phyloP scores from a whole-genome alignment of 2,329 filamentous ascomycete species.

The Xylariomycetidae sp. region DNA sequence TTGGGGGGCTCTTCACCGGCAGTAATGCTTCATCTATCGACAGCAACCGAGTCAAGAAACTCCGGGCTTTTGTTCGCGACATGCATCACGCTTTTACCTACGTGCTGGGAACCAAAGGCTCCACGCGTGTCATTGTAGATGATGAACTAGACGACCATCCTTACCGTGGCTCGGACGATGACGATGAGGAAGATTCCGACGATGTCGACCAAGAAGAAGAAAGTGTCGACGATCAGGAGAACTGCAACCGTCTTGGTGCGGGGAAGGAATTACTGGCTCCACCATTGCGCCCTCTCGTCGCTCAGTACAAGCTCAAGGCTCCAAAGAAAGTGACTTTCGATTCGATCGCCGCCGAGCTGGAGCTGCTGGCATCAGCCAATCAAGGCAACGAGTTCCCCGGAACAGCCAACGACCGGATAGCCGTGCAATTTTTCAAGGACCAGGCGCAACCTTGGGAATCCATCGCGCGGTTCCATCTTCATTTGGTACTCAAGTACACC shows the following conservation, averaged over 20 bases:
- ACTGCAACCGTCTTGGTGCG: neutral
- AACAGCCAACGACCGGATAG: conserved; percentile 29
- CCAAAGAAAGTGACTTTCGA: conserved; percentile 19
- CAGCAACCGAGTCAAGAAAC: conserved; percentile 20
- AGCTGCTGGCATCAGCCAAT: conserved; percentile 28
- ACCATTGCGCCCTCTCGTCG: conserved; percentile 25
- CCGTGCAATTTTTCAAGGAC: conserved; percentile 32
- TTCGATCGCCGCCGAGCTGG: conserved; percentile 18
- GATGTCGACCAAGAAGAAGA: conserved; percentile 1
- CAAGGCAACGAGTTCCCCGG: conserved; percentile 37
- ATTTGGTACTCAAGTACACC: conserved; percentile 20
- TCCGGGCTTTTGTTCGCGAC: conserved; percentile 27
- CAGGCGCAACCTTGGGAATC: conserved; percentile 33
- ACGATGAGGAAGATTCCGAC: neutral
- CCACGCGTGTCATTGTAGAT: conserved; percentile 16
- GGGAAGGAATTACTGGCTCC: conserved; percentile 10
- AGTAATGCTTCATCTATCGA: conserved; percentile 1
- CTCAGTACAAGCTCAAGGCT: conserved; percentile 23
- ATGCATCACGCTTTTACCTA: conserved; percentile 26
- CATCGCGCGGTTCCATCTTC: conserved; percentile 32
- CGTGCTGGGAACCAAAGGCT: conserved; percentile 22
- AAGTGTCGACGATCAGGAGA: neutral
- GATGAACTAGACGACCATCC: neutral
- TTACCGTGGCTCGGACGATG: neutral
- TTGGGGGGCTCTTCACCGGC: conserved; percentile 22